A percentile compares a stretch with the other conserved stretches of the same genome.
Conservation (phyloP, 2,329 filamentous ascomycete genomes). For the Tolypocladium tundrense region DNA sequence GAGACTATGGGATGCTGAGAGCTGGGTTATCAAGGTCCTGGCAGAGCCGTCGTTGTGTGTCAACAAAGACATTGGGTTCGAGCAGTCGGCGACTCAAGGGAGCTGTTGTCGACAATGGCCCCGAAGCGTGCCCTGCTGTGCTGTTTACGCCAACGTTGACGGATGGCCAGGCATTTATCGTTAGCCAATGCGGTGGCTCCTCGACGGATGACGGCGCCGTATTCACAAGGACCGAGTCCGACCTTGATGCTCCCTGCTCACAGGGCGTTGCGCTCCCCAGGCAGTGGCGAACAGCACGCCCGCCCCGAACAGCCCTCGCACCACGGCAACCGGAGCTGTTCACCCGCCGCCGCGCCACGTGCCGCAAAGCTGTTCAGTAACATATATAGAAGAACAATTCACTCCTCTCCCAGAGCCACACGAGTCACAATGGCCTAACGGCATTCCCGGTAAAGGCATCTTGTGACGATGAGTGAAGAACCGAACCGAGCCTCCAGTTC, state of each 20-base stretch:
- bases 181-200: constrained; percentile 8
- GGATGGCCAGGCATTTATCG: constrained; percentile 14
- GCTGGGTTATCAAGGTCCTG: constrained; percentile 10
- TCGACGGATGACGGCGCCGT: neutral
- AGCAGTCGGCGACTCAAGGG: constrained; percentile 24
- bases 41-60: constrained; percentile 20
- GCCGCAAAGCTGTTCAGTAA: neutral
- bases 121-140: constrained; percentile 10
- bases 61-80: constrained; percentile 24
- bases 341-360: too few relatives aligned
- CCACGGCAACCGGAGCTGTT: too few relatives aligned
- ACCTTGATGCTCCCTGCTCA: neutral
- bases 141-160: constrained; percentile 19
- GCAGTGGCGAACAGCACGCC: neutral
- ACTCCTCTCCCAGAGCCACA: neutral
- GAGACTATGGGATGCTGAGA: constrained; percentile 12
- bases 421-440: neutral
- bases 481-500: neutral
- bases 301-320: neutral
- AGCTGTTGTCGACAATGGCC: constrained; percentile 22
- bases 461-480: neutral
- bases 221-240: too few relatives aligned
- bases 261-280: neutral
- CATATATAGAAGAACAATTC: neutral
- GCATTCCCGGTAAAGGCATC: neutral